A percentile compares a stretch with the other conserved stretches of the same genome.
phyloP scores from a whole-genome alignment of 75 land plant species.

The Sequoiadendron giganteum region DNA sequence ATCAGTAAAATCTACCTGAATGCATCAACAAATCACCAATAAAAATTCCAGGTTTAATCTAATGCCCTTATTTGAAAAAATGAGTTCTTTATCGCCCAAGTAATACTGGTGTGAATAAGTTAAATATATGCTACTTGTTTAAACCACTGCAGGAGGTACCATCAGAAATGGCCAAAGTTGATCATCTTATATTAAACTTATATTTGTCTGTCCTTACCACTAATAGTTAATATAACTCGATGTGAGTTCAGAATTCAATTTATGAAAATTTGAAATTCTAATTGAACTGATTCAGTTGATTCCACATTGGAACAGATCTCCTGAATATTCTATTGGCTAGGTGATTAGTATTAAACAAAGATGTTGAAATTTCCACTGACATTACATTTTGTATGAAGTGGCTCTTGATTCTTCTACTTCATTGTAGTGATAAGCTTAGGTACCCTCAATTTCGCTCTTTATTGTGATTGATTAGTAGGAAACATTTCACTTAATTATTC shows the following conservation, averaged over 20 bases:
- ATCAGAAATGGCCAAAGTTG: neutral
- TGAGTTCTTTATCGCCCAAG: neutral
- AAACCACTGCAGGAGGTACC: neutral
- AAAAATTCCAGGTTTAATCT: neutral
- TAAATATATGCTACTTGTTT: neutral
- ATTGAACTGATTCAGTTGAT: neutral
- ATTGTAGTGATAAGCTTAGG: neutral
- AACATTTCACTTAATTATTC: neutral
- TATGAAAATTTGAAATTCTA: neutral
- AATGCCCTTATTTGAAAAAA: neutral
- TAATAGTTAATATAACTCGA: neutral
- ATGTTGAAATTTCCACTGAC: neutral
- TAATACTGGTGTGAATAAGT: neutral
- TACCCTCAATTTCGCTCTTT: slow-evolving; percentile 3
- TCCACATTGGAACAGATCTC: neutral
- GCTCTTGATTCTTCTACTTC: neutral
- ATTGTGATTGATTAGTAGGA: neutral
- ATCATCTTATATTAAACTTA: neutral
- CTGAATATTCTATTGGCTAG: neutral
- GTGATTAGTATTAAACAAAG: neutral
- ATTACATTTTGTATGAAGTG: neutral
- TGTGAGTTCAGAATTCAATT: neutral
- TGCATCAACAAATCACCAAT: neutral
- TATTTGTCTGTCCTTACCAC: neutral
- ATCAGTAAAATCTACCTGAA: too few species aligned